Conservation (phyloP, 2,329 filamentous ascomycete genomes). For the Fusarium robinianum region DNA sequence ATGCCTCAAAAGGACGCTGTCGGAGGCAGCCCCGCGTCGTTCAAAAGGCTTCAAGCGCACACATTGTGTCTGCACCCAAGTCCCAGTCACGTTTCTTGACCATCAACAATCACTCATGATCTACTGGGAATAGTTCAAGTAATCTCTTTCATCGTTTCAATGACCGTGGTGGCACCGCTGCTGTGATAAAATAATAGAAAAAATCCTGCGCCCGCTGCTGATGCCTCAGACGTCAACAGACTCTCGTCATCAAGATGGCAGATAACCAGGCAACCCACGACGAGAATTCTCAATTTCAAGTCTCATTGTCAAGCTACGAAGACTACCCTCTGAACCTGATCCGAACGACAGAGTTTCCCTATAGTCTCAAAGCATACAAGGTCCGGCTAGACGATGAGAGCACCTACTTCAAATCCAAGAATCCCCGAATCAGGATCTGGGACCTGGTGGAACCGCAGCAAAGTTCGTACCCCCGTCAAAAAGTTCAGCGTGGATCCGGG, state of each 20-base stretch:
- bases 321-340: constrained; percentile 10
- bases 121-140: too few relatives aligned
- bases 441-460: constrained; percentile 1
- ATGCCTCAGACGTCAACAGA: too few relatives aligned
- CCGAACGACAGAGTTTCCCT: constrained; percentile 4
- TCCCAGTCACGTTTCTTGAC: too few relatives aligned
- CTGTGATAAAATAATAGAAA: too few relatives aligned
- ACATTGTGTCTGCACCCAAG: too few relatives aligned
- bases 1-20: too few relatives aligned
- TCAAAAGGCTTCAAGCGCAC: too few relatives aligned
- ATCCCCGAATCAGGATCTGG: neutral
- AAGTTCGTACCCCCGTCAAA: neutral
- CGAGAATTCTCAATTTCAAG: neutral
- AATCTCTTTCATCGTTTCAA: too few relatives aligned
- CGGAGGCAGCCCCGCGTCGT: too few relatives aligned
- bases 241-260: neutral
- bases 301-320: neutral
- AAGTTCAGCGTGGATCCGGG: neutral
- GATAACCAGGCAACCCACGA: neutral
- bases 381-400: neutral
- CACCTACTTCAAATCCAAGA: neutral
- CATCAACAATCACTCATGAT: too few relatives aligned
- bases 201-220: too few relatives aligned
- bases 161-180: too few relatives aligned
- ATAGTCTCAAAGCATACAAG: constrained; percentile 1